Evolutionary conservation across 2,329 filamentous ascomycete genomes (phyloP).

Genomic region (Penicillium griseofulvum): DNA sequence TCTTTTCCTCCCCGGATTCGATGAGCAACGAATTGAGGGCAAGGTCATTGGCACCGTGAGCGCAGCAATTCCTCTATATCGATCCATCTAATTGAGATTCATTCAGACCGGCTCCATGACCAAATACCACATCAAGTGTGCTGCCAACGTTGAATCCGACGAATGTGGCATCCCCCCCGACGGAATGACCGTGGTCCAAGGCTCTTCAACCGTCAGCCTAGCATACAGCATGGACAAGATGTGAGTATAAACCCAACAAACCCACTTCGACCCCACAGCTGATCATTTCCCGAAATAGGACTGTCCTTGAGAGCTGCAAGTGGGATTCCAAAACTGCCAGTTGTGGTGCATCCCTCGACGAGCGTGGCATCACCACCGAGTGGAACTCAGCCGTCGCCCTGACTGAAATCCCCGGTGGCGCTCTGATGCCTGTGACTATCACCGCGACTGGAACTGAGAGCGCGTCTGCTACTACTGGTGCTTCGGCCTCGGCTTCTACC

Average conservation of each 20-base stretch:
- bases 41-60: constrained; percentile 8
- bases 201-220: not conserved
- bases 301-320: not conserved
- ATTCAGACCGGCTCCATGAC: constrained; percentile 7
- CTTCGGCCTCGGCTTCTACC: constrained; percentile 5
- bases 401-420: not conserved
- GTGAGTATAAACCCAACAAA: not conserved
- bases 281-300: constrained; percentile 1
- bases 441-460: not conserved
- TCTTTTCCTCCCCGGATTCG: constrained; percentile 6
- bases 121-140: not conserved
- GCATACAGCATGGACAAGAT: not conserved
- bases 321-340: not conserved
- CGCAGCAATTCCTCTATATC: not conserved
- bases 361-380: not conserved
- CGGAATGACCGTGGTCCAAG: constrained; percentile 1
- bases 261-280: not conserved
- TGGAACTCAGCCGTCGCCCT: not conserved
- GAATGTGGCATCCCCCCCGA: not conserved
- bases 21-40: not conserved
- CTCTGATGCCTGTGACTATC: constrained; percentile 4
- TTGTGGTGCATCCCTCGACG: not conserved
- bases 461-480: constrained; percentile 4
- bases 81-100: not conserved
- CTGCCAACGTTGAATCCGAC: not conserved